phyloP scores from a whole-genome alignment of 2,329 filamentous ascomycete species.

The Xylogone sp. region DNA sequence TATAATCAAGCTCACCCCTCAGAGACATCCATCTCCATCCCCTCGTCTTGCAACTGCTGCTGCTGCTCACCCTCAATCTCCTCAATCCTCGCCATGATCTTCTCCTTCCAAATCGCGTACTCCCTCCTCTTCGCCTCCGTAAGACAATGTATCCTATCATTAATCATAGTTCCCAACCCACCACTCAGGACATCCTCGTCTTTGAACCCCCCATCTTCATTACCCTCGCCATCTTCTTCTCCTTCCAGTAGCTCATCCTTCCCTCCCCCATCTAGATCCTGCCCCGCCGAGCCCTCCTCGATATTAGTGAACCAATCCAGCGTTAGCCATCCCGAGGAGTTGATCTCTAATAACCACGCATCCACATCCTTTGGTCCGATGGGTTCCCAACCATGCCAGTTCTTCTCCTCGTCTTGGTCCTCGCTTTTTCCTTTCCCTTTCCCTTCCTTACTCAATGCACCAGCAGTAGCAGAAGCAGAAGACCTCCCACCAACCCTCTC shows the following conservation, averaged over 20 bases:
- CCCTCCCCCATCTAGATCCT: slow-evolving; percentile 17
- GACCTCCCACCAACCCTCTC: slow-evolving; percentile 42
- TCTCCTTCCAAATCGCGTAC: slow-evolving; percentile 61
- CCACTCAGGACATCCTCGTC: slow-evolving; percentile 9
- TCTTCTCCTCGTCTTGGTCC: slow-evolving; percentile 33
- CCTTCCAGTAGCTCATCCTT: slow-evolving; percentile 24
- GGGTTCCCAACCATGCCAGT: slow-evolving; percentile 51
- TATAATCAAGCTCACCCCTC: background rate
- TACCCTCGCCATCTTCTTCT: slow-evolving; percentile 28
- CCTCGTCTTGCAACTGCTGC: background rate
- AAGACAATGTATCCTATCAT: slow-evolving; percentile 69
- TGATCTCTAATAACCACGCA: slow-evolving; percentile 55
- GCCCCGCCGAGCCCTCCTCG: slow-evolving; percentile 27
- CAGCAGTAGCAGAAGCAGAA: no score
- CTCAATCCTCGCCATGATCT: slow-evolving; percentile 52
- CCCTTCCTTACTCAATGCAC: no score
- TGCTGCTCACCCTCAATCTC: slow-evolving; percentile 27
- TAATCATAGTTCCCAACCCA: slow-evolving; percentile 60
- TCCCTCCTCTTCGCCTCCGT: slow-evolving; percentile 58
- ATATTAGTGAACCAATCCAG: slow-evolving; percentile 58
- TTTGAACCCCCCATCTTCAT: slow-evolving; percentile 27
- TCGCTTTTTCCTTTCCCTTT: background rate
- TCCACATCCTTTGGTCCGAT: slow-evolving; percentile 54
- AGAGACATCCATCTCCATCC: background rate
- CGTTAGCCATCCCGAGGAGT: slow-evolving; percentile 42